Evolutionary conservation across 2,329 filamentous ascomycete species (phyloP).

Genomic region (Cercospora sp.): DNA sequence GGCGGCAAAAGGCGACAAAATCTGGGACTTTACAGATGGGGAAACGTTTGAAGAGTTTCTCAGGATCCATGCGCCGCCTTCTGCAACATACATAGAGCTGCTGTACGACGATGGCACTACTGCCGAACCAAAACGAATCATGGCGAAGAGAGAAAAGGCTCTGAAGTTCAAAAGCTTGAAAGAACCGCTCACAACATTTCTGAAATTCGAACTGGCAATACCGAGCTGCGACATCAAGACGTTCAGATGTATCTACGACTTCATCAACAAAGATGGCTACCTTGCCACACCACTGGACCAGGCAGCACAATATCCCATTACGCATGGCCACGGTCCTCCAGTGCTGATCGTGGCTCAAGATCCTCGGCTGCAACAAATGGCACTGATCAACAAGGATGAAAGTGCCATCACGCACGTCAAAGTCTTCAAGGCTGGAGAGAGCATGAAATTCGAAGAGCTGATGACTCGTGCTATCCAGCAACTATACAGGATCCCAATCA

Average conservation of each 20-base stretch:
- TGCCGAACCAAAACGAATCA: constrained; percentile 29
- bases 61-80: constrained; percentile 35
- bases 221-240: constrained; percentile 35
- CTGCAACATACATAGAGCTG: constrained; percentile 41
- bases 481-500: constrained; percentile 36
- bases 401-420: constrained; percentile 30
- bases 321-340: constrained; percentile 18
- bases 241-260: constrained; percentile 41
- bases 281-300: constrained; percentile 17
- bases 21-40: constrained; percentile 38
- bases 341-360: constrained; percentile 10
- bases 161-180: constrained; percentile 36
- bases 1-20: constrained; percentile 37
- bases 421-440: constrained; percentile 39
- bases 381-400: constrained; percentile 11
- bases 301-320: constrained; percentile 3
- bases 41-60: constrained; percentile 36
- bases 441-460: constrained; percentile 42
- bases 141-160: constrained; percentile 36
- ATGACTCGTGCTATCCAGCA: constrained; percentile 38
- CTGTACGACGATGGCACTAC: constrained; percentile 37
- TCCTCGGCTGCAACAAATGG: background rate
- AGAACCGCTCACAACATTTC: constrained; percentile 35
- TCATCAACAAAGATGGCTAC: constrained; percentile 30
- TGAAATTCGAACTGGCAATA: constrained; percentile 38